Percentiles rank a stretch among this genome's conserved stretches.
These are phyloP conservation scores for Hordeum vulgare DNA, from an alignment of 176 grass and related monocot genomes.

Conservation along the genomic window MorexV3_pseudomolecules_assembly NC_058520.1:30884402-30884901, in stretches of 20 bases:
- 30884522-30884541: background rate
- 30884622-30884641: constrained; percentile 60
- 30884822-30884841: background rate
- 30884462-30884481: too few species aligned
- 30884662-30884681: constrained; percentile 64
- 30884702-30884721: constrained; percentile 71
- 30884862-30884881: background rate
- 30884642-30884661: constrained; percentile 58
- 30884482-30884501: background rate
- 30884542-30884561: background rate
- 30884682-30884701: constrained; percentile 64
- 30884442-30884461: too few species aligned
- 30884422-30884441: too few species aligned
- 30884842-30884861: background rate
- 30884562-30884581: background rate
- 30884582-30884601: constrained; percentile 26
- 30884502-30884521: background rate
- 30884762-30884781: background rate
- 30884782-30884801: background rate
- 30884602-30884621: constrained; percentile 66
- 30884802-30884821: background rate
- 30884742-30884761: background rate
- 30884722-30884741: constrained; percentile 20
- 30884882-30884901: background rate
- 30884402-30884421: too few species aligned